Evolutionary conservation across 2,329 filamentous ascomycete genomes (phyloP).

Genomic region (Aspergillus ruber): DNA sequence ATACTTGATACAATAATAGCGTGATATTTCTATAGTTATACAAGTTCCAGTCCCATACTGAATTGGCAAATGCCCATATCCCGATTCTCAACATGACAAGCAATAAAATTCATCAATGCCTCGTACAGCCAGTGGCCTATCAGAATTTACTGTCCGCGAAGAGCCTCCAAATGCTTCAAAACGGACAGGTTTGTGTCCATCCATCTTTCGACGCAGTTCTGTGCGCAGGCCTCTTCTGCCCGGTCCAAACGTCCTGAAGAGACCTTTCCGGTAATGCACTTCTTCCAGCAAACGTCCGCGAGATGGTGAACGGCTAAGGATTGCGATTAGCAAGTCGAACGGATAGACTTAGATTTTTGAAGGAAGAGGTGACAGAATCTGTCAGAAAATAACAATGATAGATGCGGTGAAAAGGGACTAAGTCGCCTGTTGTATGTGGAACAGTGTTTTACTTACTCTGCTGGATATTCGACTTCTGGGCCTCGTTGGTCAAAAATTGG

Average conservation of each 20-base stretch:
- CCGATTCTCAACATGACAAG: neutral
- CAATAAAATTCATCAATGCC: neutral
- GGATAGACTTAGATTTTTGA: too few relatives aligned
- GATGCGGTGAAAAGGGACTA: neutral
- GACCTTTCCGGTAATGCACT: slow-evolving; percentile 75
- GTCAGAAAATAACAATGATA: neutral
- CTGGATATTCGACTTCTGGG: slow-evolving; percentile 64
- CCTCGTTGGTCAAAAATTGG: slow-evolving; percentile 76
- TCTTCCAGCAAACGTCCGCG: slow-evolving; percentile 84
- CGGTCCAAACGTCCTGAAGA: slow-evolving; percentile 66
- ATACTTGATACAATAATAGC: too few relatives aligned
- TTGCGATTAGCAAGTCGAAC: slow-evolving; percentile 12
- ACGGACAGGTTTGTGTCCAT: slow-evolving; percentile 81
- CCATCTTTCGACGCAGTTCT: slow-evolving; percentile 91
- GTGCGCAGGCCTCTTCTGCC: slow-evolving; percentile 73
- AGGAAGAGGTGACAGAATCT: neutral
- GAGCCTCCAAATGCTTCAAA: slow-evolving; percentile 71
- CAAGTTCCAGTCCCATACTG: too few relatives aligned
- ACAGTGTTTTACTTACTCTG: slow-evolving; percentile 35
- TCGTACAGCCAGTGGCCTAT: neutral
- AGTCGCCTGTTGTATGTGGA: too few relatives aligned
- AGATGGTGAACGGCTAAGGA: slow-evolving; percentile 57
- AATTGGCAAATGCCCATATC: neutral
- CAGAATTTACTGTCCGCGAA: slow-evolving; percentile 41
- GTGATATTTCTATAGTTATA: too few relatives aligned